Conservation (phyloP, 148 eudicot species). For the Tetragonia tetragonoides region DNA sequence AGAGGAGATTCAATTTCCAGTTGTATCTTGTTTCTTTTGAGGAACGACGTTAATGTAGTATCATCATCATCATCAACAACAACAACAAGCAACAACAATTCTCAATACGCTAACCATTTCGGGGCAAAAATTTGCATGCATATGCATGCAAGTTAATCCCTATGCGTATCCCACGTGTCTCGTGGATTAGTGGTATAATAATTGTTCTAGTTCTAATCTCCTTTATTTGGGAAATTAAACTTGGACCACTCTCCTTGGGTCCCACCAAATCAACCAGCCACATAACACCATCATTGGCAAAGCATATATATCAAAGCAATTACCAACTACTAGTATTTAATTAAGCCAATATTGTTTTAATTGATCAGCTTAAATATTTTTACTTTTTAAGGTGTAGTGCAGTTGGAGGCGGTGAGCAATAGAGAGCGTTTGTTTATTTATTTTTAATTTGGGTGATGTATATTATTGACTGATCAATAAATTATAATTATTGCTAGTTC, state of each 20-base stretch:
- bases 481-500: no score
- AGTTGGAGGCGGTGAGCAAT: no score
- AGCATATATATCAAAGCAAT: neutral
- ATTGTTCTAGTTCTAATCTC: neutral
- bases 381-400: no score
- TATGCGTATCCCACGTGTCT: constrained; percentile 47
- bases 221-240: constrained; percentile 15
- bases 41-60: constrained; percentile 43
- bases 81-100: neutral
- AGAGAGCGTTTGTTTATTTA: no score
- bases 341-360: no score
- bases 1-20: constrained; percentile 25
- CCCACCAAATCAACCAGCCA: constrained; percentile 45
- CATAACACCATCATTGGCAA: constrained; percentile 29
- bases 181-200: constrained; percentile 27
- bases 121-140: constrained; percentile 32
- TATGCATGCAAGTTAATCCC: constrained; percentile 53
- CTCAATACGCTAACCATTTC: constrained; percentile 17
- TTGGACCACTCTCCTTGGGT: constrained; percentile 22
- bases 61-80: constrained; percentile 30
- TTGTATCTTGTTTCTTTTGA: constrained; percentile 62
- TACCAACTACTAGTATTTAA: neutral
- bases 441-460: no score
- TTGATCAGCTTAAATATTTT: no score
- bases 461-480: no score